A percentile compares a stretch with the other conserved stretches of the same genome.
These are phyloP conservation scores for Salvia hispanica DNA, from an alignment of 257 asterid species.

Conservation along the genomic window DNA sequence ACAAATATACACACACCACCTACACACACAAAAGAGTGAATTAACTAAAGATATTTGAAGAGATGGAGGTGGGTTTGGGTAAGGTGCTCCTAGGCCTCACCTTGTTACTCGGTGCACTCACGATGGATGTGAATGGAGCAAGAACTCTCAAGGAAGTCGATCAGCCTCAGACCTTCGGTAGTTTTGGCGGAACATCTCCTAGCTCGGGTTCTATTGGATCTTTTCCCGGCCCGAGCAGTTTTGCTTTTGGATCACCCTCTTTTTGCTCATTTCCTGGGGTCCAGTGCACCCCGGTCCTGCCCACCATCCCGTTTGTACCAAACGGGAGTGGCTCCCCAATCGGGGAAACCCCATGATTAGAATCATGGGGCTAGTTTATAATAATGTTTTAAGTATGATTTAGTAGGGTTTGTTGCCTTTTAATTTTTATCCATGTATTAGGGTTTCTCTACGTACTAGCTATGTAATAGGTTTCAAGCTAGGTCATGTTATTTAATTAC, in stretches of 20 bases:
- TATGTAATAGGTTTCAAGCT: too few relatives aligned
- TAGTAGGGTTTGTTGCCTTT: too few relatives aligned
- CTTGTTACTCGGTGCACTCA: constrained; percentile 28
- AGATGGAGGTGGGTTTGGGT: constrained; percentile 40
- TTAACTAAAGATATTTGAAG: not conserved
- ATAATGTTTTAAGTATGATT: not conserved
- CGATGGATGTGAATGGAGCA: constrained; percentile 33
- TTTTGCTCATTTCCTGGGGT: constrained; percentile 32
- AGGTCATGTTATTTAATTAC: too few relatives aligned
- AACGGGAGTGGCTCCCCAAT: constrained; percentile 3
- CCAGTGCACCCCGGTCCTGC: constrained; percentile 20
- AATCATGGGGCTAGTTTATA: not conserved
- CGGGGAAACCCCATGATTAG: not conserved
- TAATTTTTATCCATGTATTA: not conserved
- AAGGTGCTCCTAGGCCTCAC: constrained; percentile 40
- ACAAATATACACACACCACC: constrained; percentile 2
- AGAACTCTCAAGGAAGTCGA: constrained; percentile 29
- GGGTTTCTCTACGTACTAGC: not conserved
- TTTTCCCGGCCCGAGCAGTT: constrained; percentile 25
- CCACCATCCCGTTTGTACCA: constrained; percentile 24
- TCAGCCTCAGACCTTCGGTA: constrained; percentile 36
- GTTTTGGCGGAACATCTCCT: constrained; percentile 21
- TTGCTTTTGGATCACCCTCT: constrained; percentile 15
- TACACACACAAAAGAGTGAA: not conserved
- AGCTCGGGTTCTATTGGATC: constrained; percentile 2